These are phyloP conservation scores for Solanum bulbocastanum DNA, from an alignment of 257 asterid species.

Conservation along the genomic window DNA sequence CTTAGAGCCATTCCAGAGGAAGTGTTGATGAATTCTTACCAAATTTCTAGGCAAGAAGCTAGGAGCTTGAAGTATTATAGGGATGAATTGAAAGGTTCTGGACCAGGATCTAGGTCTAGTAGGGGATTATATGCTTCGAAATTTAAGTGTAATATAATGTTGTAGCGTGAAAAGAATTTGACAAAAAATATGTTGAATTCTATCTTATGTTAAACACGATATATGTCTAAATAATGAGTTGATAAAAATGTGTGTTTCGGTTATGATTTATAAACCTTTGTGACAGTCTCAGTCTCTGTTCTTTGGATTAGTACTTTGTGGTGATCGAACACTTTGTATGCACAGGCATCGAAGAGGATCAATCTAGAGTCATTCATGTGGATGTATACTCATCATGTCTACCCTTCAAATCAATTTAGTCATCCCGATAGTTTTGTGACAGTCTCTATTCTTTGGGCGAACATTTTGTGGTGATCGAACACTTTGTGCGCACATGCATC, in stretches of 20 bases:
- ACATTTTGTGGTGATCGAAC: background rate
- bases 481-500: background rate
- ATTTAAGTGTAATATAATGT: background rate
- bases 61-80: constrained; percentile 36
- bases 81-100: constrained; percentile 13
- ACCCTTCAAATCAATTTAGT: background rate
- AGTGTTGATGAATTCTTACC: background rate
- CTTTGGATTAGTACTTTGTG: background rate
- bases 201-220: background rate
- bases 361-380: background rate
- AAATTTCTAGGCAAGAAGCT: background rate
- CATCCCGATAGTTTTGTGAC: too few species aligned
- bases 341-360: background rate
- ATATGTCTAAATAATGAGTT: background rate
- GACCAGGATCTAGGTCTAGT: background rate
- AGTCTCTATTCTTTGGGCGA: too few species aligned
- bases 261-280: background rate
- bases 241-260: background rate
- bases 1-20: background rate
- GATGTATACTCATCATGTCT: too few species aligned
- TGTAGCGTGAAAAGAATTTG: background rate
- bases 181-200: background rate
- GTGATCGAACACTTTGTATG: too few species aligned
- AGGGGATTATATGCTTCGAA: background rate
- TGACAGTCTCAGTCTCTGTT: background rate